Evolutionary conservation across 1,284 basidiomycete species (phyloP).

Genomic region (Afroboletus lepidellus): DNA sequence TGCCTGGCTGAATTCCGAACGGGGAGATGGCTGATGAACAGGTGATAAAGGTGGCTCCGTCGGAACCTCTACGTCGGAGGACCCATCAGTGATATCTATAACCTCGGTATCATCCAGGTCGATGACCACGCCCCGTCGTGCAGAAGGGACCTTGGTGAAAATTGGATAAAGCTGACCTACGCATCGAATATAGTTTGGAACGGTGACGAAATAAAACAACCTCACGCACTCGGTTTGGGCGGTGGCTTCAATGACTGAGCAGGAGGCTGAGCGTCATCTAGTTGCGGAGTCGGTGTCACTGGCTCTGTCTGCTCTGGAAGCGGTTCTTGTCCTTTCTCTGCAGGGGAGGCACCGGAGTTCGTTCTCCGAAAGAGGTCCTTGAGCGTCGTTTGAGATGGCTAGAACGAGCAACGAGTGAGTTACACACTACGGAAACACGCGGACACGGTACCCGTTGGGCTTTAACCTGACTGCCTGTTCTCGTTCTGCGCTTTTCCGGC

Average conservation of each 20-base stretch:
- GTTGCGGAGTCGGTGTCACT: not conserved
- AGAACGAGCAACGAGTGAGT: constrained; percentile 4
- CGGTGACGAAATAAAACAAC: not conserved
- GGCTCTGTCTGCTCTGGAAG: not conserved
- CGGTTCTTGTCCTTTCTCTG: constrained; percentile 1
- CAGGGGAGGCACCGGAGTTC: not conserved
- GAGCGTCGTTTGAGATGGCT: constrained; percentile 30
- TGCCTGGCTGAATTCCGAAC: constrained; percentile 7
- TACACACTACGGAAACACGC: not conserved
- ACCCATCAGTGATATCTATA: constrained; percentile 20
- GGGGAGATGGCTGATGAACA: constrained; percentile 10
- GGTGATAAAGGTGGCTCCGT: constrained; percentile 15
- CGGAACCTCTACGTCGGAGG: constrained; percentile 15
- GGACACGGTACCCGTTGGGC: constrained; percentile 18
- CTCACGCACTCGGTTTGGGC: constrained; percentile 22
- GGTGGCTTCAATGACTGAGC: not conserved
- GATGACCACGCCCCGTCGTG: not conserved
- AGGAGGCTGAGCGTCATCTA: not conserved
- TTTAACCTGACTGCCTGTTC: constrained; percentile 11
- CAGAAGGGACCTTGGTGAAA: constrained; percentile 17
- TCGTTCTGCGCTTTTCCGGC: constrained; percentile 27
- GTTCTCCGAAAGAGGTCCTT: constrained; percentile 26
- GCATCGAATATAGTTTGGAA: constrained; percentile 1
- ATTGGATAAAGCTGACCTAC: constrained; percentile 30
- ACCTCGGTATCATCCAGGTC: constrained; percentile 12